A percentile compares a stretch with the other conserved stretches of the same genome.
Conservation (phyloP, 345 rosid species). For the Hibiscus tridactylites region DNA sequence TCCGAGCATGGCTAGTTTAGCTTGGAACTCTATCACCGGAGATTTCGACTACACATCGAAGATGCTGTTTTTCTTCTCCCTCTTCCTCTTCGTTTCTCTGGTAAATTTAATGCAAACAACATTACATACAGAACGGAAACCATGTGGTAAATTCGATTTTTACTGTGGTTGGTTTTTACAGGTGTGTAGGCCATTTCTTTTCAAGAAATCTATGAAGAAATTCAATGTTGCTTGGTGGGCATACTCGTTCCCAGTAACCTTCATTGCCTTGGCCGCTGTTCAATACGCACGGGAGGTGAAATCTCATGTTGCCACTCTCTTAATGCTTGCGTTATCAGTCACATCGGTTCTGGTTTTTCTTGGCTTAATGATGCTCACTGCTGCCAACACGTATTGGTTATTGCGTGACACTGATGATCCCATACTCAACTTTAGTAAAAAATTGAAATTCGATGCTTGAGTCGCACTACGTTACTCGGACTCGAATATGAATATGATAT, state of each 20-base stretch:
- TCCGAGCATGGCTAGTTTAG: slow-evolving; percentile 54
- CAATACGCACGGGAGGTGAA: slow-evolving; percentile 45
- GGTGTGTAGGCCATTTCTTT: slow-evolving; percentile 53
- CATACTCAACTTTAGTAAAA: slow-evolving; percentile 13
- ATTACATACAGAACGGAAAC: neutral
- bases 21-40: slow-evolving; percentile 60
- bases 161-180: slow-evolving; percentile 10
- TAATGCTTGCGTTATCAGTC: slow-evolving; percentile 37
- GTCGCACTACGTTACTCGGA: neutral
- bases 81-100: slow-evolving; percentile 53
- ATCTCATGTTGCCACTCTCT: slow-evolving; percentile 20
- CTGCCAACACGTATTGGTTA: slow-evolving; percentile 27
- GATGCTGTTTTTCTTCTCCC: slow-evolving; percentile 53
- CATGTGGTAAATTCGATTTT: neutral
- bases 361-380: slow-evolving; percentile 42
- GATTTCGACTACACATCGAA: slow-evolving; percentile 37
- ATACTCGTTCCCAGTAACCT: slow-evolving; percentile 45
- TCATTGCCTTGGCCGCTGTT: slow-evolving; percentile 52
- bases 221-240: slow-evolving; percentile 71
- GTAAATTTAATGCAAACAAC: slow-evolving; percentile 20
- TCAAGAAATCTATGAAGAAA: slow-evolving; percentile 59
- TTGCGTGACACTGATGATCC: slow-evolving; percentile 36
- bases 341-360: slow-evolving; percentile 44
- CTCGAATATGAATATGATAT: neutral
- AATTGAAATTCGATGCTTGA: slow-evolving; percentile 14